Percentiles rank a stretch among this genome's conserved stretches.
phyloP scores from a whole-genome alignment of 2,329 filamentous ascomycete genomes.

The Cladophialophora exuberans region DNA sequence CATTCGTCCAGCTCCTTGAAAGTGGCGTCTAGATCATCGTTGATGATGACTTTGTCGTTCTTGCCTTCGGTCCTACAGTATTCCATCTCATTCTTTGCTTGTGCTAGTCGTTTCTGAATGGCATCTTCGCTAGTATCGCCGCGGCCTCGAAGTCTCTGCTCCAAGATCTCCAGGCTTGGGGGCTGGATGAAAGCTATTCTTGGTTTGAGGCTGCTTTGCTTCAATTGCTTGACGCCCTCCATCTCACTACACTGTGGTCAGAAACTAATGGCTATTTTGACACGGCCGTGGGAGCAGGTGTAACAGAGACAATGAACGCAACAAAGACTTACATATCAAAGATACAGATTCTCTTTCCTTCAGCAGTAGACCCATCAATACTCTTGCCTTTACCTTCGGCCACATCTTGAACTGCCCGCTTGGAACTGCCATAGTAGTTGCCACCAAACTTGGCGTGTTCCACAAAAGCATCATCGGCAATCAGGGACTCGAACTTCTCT shows the following conservation, averaged over 20 bases:
- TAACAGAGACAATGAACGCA: too few relatives aligned
- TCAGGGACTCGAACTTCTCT: slow-evolving; percentile 69
- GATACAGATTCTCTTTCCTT: slow-evolving; percentile 75
- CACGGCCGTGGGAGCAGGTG: too few relatives aligned
- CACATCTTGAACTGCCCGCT: slow-evolving; percentile 76
- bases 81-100: slow-evolving; percentile 75
- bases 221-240: slow-evolving; percentile 94
- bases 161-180: slow-evolving; percentile 73
- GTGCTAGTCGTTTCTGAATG: slow-evolving; percentile 68
- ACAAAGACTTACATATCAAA: too few relatives aligned
- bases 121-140: slow-evolving; percentile 78
- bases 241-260: too few relatives aligned
- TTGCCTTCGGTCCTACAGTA: slow-evolving; percentile 69
- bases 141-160: slow-evolving; percentile 72
- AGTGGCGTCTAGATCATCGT: slow-evolving; percentile 65
- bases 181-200: slow-evolving; percentile 85
- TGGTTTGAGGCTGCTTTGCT: slow-evolving; percentile 71
- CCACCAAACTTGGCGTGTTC: slow-evolving; percentile 85
- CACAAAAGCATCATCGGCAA: slow-evolving; percentile 74
- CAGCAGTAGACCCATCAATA: slow-evolving; percentile 30
- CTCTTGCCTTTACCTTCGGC: slow-evolving; percentile 60
- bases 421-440: slow-evolving; percentile 85
- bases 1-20: slow-evolving; percentile 59
- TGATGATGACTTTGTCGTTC: slow-evolving; percentile 67
- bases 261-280: too few relatives aligned